These are phyloP conservation scores for Petasospora fabianii DNA, from an alignment of 1,139 yeast species.

Conservation along the genomic window DNA sequence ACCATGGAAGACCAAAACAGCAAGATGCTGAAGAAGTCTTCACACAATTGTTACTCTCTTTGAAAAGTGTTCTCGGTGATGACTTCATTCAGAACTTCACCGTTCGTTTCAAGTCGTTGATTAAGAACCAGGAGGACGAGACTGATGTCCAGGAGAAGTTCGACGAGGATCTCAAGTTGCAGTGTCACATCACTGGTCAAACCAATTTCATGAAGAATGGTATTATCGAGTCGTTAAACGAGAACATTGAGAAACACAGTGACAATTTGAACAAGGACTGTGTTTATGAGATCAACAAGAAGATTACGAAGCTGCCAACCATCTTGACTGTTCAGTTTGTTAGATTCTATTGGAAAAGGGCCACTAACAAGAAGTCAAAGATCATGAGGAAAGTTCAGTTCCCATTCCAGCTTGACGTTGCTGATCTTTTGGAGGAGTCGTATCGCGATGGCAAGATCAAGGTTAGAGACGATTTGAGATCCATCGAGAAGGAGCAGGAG, in stretches of 20 bases:
- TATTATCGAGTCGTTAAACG: conserved; percentile 67
- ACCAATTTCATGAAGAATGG: conserved; percentile 93
- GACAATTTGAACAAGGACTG: conserved; percentile 69
- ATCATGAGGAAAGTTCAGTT: conserved; percentile 90
- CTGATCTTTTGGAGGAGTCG: conserved; percentile 78
- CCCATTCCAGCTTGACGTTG: conserved; percentile 87
- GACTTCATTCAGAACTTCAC: conserved; percentile 56
- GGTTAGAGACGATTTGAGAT: conserved; percentile 73
- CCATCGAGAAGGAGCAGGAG: conserved; percentile 69
- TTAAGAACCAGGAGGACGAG: conserved; percentile 51
- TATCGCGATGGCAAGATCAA: conserved; percentile 63
- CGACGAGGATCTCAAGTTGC: conserved; percentile 68
- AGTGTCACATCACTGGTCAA: conserved; percentile 81
- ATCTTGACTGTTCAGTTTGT: conserved; percentile 88
- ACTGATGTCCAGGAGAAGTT: conserved; percentile 52
- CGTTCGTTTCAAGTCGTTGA: conserved; percentile 57
- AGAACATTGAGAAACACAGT: conserved; percentile 72
- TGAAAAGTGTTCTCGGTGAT: conserved; percentile 46
- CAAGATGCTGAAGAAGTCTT: conserved; percentile 98
- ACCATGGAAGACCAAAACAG: conserved; percentile 75
- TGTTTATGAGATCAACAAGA: conserved; percentile 62
- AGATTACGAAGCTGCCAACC: conserved; percentile 79
- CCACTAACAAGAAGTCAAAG: conserved; percentile 85
- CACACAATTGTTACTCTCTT: conserved; percentile 64
- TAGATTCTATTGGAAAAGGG: conserved; percentile 93